A percentile compares a stretch with the other conserved stretches of the same genome.
phyloP scores from a whole-genome alignment of 176 grass and related monocot genomes.

The Oryza brachyantha region DNA sequence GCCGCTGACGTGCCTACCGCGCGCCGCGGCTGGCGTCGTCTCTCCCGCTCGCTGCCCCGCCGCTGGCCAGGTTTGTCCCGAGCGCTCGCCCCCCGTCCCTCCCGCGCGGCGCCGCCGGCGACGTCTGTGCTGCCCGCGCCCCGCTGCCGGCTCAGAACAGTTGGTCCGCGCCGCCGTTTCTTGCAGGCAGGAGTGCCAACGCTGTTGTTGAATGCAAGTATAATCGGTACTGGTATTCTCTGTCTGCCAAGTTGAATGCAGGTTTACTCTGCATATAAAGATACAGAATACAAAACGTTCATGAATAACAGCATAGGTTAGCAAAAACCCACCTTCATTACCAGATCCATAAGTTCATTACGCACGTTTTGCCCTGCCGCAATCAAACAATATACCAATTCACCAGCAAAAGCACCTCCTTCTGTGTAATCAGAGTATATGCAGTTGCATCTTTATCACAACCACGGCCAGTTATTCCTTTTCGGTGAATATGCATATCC shows the following conservation, averaged over 20 bases:
- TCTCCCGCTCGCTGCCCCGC: no score
- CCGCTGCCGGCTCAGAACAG: no score
- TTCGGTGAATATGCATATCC: slow-evolving; percentile 99
- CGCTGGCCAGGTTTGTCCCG: no score
- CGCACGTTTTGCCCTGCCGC: slow-evolving; percentile 83
- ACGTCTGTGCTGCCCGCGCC: no score
- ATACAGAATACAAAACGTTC: neutral
- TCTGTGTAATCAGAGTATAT: slow-evolving; percentile 83
- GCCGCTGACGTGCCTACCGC: no score
- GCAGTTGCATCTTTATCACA: slow-evolving; percentile 98
- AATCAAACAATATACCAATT: slow-evolving; percentile 87
- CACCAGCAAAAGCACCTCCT: slow-evolving; percentile 92
- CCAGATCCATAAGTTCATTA: slow-evolving; percentile 84
- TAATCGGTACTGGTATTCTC: no score
- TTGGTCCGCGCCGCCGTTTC: no score
- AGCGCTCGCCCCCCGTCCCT: no score
- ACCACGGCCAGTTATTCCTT: slow-evolving; percentile 88
- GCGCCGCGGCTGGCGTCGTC: no score
- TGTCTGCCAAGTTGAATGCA: slow-evolving; percentile 13
- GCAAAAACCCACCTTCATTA: slow-evolving; percentile 83
- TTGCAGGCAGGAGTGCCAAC: no score
- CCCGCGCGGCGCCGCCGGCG: no score
- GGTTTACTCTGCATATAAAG: neutral
- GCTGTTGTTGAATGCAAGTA: no score
- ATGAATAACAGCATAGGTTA: neutral